A percentile compares a stretch with the other conserved stretches of the same genome.
phyloP scores from a whole-genome alignment of 371 early-diverging fungal species.

The Apophysomyces variabilis region DNA sequence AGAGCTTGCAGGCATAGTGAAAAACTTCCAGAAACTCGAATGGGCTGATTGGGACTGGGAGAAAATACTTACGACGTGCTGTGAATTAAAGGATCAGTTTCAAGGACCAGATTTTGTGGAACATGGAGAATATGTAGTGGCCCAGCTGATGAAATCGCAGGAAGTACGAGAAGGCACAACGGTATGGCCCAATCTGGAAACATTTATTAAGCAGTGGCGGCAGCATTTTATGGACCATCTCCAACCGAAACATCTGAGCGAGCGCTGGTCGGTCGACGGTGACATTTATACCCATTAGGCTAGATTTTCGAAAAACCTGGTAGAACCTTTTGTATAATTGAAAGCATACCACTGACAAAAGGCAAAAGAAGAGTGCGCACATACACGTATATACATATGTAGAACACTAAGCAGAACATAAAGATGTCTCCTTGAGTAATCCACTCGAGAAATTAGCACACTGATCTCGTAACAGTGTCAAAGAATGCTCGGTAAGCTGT shows the following conservation, averaged over 20 bases:
- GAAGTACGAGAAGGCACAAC: constrained; percentile 21
- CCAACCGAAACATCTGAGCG: constrained; percentile 47
- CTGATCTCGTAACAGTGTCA: too few species aligned
- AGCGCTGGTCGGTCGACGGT: constrained; percentile 50
- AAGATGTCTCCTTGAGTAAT: too few species aligned
- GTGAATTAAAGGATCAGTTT: constrained; percentile 40
- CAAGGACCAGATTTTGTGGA: constrained; percentile 54
- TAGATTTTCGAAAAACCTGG: too few species aligned
- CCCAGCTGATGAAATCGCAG: constrained; percentile 25
- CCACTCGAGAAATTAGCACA: too few species aligned
- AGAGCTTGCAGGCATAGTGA: constrained; percentile 30
- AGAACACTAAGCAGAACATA: too few species aligned
- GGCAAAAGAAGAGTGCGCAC: too few species aligned
- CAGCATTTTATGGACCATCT: constrained; percentile 57
- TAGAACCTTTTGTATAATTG: too few species aligned
- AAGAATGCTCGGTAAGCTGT: too few species aligned
- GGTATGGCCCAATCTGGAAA: constrained; percentile 40
- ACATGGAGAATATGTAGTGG: constrained; percentile 55
- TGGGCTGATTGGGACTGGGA: constrained; percentile 20
- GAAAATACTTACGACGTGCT: constrained; percentile 32
- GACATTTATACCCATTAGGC: constrained; percentile 35
- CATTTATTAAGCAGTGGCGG: constrained; percentile 54
- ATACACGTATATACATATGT: too few species aligned
- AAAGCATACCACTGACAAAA: too few species aligned
- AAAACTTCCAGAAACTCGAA: constrained; percentile 22